Conservation (phyloP, 208 protist genomes). For the Borovskyia barvae region DNA sequence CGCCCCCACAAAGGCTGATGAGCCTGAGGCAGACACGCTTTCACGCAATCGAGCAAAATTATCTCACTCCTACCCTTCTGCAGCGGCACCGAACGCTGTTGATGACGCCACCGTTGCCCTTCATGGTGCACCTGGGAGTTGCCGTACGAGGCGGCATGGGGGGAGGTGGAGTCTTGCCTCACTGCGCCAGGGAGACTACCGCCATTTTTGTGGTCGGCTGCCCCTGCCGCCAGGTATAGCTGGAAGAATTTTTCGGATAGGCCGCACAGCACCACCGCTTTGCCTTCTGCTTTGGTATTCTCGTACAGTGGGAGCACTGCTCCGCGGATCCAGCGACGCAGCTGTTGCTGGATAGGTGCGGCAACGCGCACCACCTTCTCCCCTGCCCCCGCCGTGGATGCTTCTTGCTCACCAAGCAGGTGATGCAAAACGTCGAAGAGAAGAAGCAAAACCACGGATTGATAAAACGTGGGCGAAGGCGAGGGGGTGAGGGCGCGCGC, state of each 20-base stretch:
- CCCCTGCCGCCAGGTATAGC: background rate
- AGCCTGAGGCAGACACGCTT: background rate
- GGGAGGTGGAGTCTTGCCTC: no score
- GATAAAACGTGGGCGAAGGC: conserved; percentile 16
- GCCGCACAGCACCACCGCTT: background rate
- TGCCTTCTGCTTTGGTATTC: background rate
- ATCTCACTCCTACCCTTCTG: background rate
- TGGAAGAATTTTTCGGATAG: conserved; percentile 3
- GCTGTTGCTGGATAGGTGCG: background rate
- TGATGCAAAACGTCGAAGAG: conserved; percentile 42
- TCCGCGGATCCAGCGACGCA: conserved; percentile 17
- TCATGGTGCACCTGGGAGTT: conserved; percentile 3
- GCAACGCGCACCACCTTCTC: background rate
- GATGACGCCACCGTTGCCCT: conserved; percentile 18
- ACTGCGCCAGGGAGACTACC: background rate
- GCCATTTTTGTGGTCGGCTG: background rate
- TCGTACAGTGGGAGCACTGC: conserved; percentile 12
- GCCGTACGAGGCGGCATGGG: background rate
- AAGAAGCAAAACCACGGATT: conserved; percentile 35
- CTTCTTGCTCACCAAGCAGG: background rate
- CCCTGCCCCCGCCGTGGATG: no score
- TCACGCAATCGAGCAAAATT: background rate
- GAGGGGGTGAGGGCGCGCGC: conserved; percentile 24
- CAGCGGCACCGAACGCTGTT: background rate
- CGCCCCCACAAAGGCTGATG: background rate